Evolutionary conservation across 441 rosid species (phyloP), one percentile per base, ranked within the genome.

Genomic region (Gossypium schwendimanii): DNA sequence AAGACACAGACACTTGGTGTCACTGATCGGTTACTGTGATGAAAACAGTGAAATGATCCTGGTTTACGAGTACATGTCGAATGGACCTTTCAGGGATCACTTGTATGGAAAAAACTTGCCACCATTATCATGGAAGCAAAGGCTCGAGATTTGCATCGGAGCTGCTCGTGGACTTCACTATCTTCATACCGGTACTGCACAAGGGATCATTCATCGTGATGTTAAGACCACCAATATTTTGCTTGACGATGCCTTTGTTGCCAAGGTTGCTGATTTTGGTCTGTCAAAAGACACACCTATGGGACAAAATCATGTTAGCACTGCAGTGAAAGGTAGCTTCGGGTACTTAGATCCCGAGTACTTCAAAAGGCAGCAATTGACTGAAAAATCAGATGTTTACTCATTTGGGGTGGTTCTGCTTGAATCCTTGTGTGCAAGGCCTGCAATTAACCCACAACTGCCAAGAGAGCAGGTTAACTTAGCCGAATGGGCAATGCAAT

Each of bases 401-500:
- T 92, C 98, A 3, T 93, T 95, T 24, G 97, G 98, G 52, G 99
- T 91, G 4, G 95, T 95, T 52, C 81, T 95, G 59, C 83, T 95
- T 8, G 97, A 95, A 78, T 92, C 84, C 21, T 50, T 91, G 31
- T 88, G 97, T 24, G 97, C 90, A 3, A 88, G 98, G 83, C 94
- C 93, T 1, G 97, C 93, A 4, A 81, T 92, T 28, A 81, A 83
- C 63, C 98, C 90, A 4, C 82, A 73, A 53, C 80, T 91, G 9
- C 91, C 91, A 1, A 76, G 99, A 79, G 99, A 91, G 60, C 98
- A 90, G 61, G 98, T 95, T 8, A 91, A 90, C 80, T 80, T 95
- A 70, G 99, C 94, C 0, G 98, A 93, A 31, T 93, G 97, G 97
- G 94, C 96, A 1, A 91, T 90, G 99, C 95, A 91, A 55, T 89